Percentiles rank a stretch among this genome's conserved stretches.
phyloP scores from a whole-genome alignment of 768 basidiomycete genomes.

The Boletellus sp. region DNA sequence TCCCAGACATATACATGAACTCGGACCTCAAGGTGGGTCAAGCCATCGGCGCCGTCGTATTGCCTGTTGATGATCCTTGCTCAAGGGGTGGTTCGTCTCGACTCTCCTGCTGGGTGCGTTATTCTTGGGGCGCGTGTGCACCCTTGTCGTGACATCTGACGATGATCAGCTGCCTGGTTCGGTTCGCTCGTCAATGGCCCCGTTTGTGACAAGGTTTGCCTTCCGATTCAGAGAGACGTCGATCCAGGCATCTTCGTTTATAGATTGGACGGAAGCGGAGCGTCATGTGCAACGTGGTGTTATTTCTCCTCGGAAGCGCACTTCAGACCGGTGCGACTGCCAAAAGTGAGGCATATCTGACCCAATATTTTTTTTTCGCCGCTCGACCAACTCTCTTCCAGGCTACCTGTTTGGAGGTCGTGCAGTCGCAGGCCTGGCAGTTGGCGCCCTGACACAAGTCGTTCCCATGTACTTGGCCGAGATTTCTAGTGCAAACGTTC shows the following conservation, averaged over 20 bases:
- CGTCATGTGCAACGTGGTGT: constrained; percentile 26
- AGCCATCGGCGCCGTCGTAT: background rate
- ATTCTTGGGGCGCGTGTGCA: background rate
- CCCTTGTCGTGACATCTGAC: constrained; percentile 6
- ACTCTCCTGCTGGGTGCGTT: constrained; percentile 26
- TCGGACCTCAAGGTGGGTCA: constrained; percentile 21
- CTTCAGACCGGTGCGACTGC: constrained; percentile 31
- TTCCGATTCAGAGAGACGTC: background rate
- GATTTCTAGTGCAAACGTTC: constrained; percentile 37
- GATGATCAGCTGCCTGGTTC: constrained; percentile 27
- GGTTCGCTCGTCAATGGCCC: constrained; percentile 31
- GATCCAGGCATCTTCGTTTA: background rate
- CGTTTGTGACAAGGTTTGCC: constrained; percentile 28
- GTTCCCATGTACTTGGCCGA: constrained; percentile 37
- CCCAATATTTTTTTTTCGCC: background rate
- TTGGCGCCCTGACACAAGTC: constrained; percentile 22
- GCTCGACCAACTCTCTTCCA: background rate
- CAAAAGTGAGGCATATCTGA: constrained; percentile 4
- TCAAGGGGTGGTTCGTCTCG: constrained; percentile 32
- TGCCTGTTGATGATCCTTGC: background rate
- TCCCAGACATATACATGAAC: constrained; percentile 30
- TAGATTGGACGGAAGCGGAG: constrained; percentile 29
- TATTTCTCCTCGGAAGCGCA: constrained; percentile 30
- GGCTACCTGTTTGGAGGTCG: constrained; percentile 30
- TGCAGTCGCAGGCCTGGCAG: constrained; percentile 18